Base-by-base conservation (phyloP, 495 filamentous ascomycete genomes). In the Lasiosphaeria ovina region DNA sequence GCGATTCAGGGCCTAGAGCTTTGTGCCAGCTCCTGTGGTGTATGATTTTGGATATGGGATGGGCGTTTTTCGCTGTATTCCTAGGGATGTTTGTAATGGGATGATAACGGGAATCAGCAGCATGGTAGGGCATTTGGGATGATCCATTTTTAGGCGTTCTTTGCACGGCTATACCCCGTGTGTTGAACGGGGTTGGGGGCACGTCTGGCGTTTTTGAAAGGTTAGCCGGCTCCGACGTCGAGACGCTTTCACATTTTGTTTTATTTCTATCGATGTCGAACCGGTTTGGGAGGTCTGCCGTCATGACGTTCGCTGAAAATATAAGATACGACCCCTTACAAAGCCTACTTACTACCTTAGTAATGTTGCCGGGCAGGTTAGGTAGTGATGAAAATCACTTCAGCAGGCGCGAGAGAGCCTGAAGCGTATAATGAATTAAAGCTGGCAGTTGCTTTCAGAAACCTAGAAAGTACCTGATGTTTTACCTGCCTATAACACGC, bases 131-230 rank as follows among this genome's bases (percentile, higher is more conserved):
- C 12, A 9, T 47, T n/a, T 9, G 12, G 5, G 12, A 14, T 47
- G 12, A 0, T 47, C 12, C 16, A n/a, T 47, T 47, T 47, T 5
- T 47, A 14, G 44, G 44, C 44, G 44, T 47, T 47, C 12, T 9
- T 47, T 47, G 44, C 44, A 47, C 44, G 44, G 44, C 12, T 47
- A 47, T 47, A 47, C 44, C 44, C 44, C 44, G 44, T 47, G 44
- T 3, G 44, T 47, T 47, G 8, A n/a, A 11, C 11, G 12, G 44
- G 5, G 4, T 47, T 3, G 44, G 5, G 1, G 44, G 44, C 3
- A 14, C 44, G 16, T 47, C 44, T 14, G 44, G 44, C 44, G 44
- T 47, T 47, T 45, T 11, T 9, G 12, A n/a, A n/a, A 7, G 16
- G 6, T 11, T 11, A 5, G 6, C 44, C 38, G 38, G 38, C 38